Percentiles rank a stretch among this genome's conserved stretches.
phyloP scores from a whole-genome alignment of 75 land plant genomes.

The Cryptomeria japonica region DNA sequence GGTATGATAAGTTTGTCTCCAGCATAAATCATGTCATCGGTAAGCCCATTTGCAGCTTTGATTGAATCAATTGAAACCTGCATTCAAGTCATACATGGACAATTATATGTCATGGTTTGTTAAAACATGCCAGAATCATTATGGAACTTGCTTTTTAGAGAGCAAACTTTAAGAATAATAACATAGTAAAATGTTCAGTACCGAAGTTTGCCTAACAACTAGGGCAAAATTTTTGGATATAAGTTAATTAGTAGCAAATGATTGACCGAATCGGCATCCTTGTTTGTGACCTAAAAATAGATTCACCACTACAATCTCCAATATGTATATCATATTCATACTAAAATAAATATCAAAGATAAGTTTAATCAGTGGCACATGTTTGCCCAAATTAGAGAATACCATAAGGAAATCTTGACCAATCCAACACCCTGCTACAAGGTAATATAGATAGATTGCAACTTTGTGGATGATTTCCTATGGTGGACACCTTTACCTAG shows the following conservation, averaged over 20 bases:
- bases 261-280: no score
- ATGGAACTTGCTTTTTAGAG: neutral
- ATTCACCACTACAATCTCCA: no score
- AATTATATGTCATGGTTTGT: neutral
- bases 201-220: neutral
- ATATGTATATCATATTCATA: no score
- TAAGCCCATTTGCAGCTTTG: constrained; percentile 9
- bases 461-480: no score
- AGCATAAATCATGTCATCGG: constrained; percentile 6
- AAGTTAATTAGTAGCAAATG: neutral
- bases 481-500: no score
- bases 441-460: no score
- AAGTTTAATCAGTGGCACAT: no score
- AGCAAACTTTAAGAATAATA: neutral
- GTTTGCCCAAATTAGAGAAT: no score
- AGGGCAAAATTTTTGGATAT: neutral
- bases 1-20: neutral
- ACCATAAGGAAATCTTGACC: no score
- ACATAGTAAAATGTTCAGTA: neutral
- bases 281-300: no score
- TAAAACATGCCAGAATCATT: neutral
- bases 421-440: no score
- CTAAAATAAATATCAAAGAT: no score
- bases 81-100: neutral
- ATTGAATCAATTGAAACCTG: constrained; percentile 10